These are phyloP conservation scores for Rhododendron molle DNA, from an alignment of 148 eudicot species.

Conservation along the genomic window DNA sequence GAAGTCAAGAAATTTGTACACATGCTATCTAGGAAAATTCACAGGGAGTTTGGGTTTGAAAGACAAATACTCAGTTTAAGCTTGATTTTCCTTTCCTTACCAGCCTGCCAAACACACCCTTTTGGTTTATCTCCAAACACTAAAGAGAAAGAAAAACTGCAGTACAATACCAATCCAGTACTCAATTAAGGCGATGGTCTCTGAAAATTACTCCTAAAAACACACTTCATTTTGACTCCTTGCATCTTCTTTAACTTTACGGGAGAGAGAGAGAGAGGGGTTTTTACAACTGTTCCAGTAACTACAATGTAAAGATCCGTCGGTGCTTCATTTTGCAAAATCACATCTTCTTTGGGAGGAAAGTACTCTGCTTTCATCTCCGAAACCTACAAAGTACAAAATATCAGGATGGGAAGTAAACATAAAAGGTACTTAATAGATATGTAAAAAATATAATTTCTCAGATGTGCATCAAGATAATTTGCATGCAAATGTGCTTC, in stretches of 20 bases:
- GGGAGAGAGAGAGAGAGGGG: neutral
- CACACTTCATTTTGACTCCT: neutral
- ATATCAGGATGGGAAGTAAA: neutral
- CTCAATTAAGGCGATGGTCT: neutral
- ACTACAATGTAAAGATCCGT: conserved; percentile 76
- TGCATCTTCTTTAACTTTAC: neutral
- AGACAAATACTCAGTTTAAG: neutral
- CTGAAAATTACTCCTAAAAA: neutral
- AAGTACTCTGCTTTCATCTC: conserved; percentile 93
- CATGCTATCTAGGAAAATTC: neutral
- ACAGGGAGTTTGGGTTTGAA: neutral
- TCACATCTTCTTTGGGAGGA: conserved; percentile 85
- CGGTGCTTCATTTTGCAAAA: conserved; percentile 87
- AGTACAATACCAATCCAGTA: neutral
- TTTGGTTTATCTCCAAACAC: neutral
- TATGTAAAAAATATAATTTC: neutral
- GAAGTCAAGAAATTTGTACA: neutral
- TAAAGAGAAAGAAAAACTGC: neutral
- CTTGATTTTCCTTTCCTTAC: conserved; percentile 2
- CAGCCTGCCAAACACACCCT: neutral
- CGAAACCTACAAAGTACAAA: conserved; percentile 41
- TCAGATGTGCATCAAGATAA: neutral
- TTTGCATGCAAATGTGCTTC: neutral
- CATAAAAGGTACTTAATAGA: neutral
- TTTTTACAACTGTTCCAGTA: conserved; percentile 64